A percentile compares a stretch with the other conserved stretches of the same genome.
Conservation (phyloP, 2,329 filamentous ascomycete species). For the Hypoxylon sp. region DNA sequence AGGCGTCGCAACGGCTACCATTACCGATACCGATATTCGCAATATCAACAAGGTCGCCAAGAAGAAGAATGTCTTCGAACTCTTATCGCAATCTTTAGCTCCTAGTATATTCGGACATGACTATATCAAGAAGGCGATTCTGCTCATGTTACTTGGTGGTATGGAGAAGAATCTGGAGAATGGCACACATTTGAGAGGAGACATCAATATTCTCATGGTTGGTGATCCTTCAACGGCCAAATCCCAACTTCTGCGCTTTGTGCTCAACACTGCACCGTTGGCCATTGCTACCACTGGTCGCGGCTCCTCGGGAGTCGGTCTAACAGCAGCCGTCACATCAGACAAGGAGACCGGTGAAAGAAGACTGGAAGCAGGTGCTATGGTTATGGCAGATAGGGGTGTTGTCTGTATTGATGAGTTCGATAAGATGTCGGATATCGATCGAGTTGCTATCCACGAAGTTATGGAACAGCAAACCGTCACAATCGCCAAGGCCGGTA, state of each 20-base stretch:
- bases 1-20: constrained; percentile 89
- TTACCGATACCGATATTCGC: constrained; percentile 96
- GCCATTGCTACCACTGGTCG: constrained; percentile 98
- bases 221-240: constrained; percentile 98
- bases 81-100: constrained; percentile 93
- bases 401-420: constrained; percentile 99
- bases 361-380: constrained; percentile 94
- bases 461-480: constrained; percentile 99
- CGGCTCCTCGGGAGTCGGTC: constrained; percentile 96
- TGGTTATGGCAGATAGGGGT: constrained; percentile 97
- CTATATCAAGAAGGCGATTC: constrained; percentile 96
- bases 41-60: constrained; percentile 99
- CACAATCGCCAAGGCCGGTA: constrained; percentile 98
- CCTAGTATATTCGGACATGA: constrained; percentile 98
- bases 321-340: constrained; percentile 94
- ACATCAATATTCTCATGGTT: constrained; percentile 99
- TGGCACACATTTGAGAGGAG: constrained; percentile 95
- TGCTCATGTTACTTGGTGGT: constrained; percentile 94
- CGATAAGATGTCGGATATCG: constrained; percentile 99
- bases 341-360: constrained; percentile 98
- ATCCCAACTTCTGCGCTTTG: constrained; percentile 96
- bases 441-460: constrained; percentile 98
- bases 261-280: constrained; percentile 94
- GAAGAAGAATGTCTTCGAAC: constrained; percentile 91
- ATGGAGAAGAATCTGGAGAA: constrained; percentile 99